phyloP scores from a whole-genome alignment of 2,329 filamentous ascomycete genomes.

The Helicocarpus griseus region DNA sequence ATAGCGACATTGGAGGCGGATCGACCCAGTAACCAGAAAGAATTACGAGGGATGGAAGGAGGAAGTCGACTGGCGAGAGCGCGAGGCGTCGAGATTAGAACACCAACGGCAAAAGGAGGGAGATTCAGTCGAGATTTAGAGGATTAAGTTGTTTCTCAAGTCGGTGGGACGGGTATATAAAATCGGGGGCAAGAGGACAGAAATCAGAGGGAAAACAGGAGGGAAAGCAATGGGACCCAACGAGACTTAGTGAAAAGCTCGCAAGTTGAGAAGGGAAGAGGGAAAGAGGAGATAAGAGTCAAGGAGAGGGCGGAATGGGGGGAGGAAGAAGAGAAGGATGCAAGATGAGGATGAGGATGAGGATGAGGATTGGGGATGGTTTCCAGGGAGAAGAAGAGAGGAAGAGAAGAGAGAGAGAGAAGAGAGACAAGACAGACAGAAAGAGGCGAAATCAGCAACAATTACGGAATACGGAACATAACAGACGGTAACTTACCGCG shows the following conservation, averaged over 20 bases:
- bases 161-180: too few relatives aligned
- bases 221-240: conserved; percentile 25
- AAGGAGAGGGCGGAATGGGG: conserved; percentile 3
- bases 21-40: conserved; percentile 15
- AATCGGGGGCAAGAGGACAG: conserved; percentile 5
- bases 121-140: background rate
- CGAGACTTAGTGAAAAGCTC: conserved; percentile 46
- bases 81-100: background rate
- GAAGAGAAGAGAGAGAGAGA: background rate
- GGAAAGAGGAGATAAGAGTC: conserved; percentile 9
- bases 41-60: conserved; percentile 10
- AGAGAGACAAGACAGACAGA: too few relatives aligned
- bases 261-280: conserved; percentile 13
- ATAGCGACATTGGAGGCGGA: conserved; percentile 29
- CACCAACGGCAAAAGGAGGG: background rate
- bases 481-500: too few relatives aligned
- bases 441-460: conserved; percentile 2
- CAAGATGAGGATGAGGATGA: background rate
- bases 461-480: too few relatives aligned
- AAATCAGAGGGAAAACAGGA: conserved; percentile 17
- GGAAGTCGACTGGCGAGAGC: background rate
- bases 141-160: background rate
- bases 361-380: background rate
- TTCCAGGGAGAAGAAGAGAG: background rate
- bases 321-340: background rate